Conservation (phyloP, 768 basidiomycete genomes). For the Trametopsis cervina region DNA sequence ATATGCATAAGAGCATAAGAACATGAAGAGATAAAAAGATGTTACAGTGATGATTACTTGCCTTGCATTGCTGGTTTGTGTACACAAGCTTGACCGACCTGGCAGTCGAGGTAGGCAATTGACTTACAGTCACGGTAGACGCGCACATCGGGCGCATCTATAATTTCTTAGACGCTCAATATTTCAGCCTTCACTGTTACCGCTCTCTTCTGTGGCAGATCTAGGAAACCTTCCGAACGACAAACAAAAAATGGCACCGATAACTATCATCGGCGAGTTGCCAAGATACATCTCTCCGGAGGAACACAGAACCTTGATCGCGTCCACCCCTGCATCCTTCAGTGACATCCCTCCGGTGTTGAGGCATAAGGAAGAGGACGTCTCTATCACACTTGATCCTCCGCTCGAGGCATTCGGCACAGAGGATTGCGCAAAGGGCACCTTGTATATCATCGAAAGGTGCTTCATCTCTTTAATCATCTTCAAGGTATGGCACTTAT, state of each 20-base stretch:
- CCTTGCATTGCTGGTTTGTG: too few relatives aligned
- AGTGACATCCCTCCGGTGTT: slow-evolving; percentile 79
- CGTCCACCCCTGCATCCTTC: slow-evolving; percentile 83
- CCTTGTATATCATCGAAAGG: slow-evolving; percentile 85
- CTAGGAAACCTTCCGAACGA: neutral
- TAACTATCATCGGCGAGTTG: slow-evolving; percentile 29
- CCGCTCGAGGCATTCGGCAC: slow-evolving; percentile 50
- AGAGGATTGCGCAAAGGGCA: slow-evolving; percentile 50
- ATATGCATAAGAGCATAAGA: neutral
- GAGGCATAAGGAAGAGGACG: slow-evolving; percentile 64
- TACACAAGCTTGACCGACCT: too few relatives aligned
- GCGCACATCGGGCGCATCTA: too few relatives aligned
- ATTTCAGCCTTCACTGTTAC: too few relatives aligned
- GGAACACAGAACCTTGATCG: slow-evolving; percentile 58
- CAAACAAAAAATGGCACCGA: slow-evolving; percentile 19
- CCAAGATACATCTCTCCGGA: slow-evolving; percentile 50
- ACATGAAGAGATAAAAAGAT: too few relatives aligned
- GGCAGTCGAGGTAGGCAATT: too few relatives aligned
- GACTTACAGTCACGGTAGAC: too few relatives aligned
- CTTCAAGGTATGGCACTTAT: neutral
- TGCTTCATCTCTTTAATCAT: slow-evolving; percentile 22
- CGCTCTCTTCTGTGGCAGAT: too few relatives aligned
- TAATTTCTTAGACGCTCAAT: neutral
- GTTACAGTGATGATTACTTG: too few relatives aligned
- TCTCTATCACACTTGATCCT: slow-evolving; percentile 66